A percentile compares a stretch with the other conserved stretches of the same genome.
These are phyloP conservation scores for Sarcodon aspratus DNA, from an alignment of 768 basidiomycete species.

Conservation along the genomic window DNA sequence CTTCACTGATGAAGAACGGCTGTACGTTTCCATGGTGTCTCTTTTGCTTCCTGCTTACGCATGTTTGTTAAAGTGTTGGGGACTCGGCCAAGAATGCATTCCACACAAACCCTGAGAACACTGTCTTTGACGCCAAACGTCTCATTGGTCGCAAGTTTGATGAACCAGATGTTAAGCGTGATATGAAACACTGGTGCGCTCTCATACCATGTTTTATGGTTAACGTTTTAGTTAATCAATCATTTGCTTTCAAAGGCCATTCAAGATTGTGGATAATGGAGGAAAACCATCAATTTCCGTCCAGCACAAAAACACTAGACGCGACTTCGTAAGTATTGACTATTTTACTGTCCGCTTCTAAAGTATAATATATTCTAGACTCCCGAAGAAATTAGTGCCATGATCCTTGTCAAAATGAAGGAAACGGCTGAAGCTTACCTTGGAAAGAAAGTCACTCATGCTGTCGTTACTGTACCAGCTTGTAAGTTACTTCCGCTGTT, in stretches of 20 bases:
- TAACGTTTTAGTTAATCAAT: conserved; percentile 35
- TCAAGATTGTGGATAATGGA: conserved; percentile 18
- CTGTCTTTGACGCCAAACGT: conserved; percentile 94
- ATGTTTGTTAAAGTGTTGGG: conserved; percentile 46
- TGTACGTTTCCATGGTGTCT: conserved; percentile 17
- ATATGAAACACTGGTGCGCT: conserved; percentile 71
- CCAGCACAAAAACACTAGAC: conserved; percentile 31
- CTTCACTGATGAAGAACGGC: conserved; percentile 48
- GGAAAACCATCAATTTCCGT: conserved; percentile 41
- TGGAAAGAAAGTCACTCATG: conserved; percentile 31
- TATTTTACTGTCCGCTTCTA: neutral
- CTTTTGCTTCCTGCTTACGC: neutral
- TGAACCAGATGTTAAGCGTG: conserved; percentile 70
- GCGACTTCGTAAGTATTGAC: conserved; percentile 25
- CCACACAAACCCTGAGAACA: conserved; percentile 85
- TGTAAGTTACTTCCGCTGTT: conserved; percentile 9
- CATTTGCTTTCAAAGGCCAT: conserved; percentile 16
- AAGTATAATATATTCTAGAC: conserved; percentile 6
- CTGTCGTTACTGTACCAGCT: conserved; percentile 34
- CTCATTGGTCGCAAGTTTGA: conserved; percentile 82
- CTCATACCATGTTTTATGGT: conserved; percentile 9
- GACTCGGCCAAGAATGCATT: conserved; percentile 96
- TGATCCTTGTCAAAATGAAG: conserved; percentile 36
- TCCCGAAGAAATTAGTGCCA: conserved; percentile 32
- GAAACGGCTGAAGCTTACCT: conserved; percentile 36